Percentiles rank a stretch among this genome's conserved stretches.
Conservation (phyloP, 228 moss, liverwort and hornwort genomes). For the Sphagnum magellanicum region DNA sequence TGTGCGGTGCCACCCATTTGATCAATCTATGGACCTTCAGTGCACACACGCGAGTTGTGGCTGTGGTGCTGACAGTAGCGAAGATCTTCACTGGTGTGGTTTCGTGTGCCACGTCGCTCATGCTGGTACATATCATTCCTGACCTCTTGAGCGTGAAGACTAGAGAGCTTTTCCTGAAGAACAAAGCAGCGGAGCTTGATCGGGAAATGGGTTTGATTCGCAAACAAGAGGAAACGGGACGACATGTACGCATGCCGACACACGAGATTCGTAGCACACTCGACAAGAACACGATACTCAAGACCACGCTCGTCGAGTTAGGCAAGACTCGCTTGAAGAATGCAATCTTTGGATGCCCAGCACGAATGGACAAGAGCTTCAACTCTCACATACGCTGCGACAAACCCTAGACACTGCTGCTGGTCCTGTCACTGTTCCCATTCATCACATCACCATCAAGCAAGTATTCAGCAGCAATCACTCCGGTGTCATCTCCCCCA, state of each 20-base stretch:
- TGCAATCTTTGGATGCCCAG: slow-evolving; percentile 98
- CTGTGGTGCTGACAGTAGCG: slow-evolving; percentile 82
- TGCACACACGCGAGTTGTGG: slow-evolving; percentile 83
- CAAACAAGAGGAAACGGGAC: slow-evolving; percentile 81
- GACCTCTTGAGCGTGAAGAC: slow-evolving; percentile 95
- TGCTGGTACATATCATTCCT: slow-evolving; percentile 97
- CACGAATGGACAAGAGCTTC: slow-evolving; percentile 62
- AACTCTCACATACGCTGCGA: slow-evolving; percentile 72
- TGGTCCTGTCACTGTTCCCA: slow-evolving; percentile 44
- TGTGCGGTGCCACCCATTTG: slow-evolving; percentile 92
- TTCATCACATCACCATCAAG: slow-evolving; percentile 77
- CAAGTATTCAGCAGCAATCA: slow-evolving; percentile 92
- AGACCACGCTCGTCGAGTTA: slow-evolving; percentile 86
- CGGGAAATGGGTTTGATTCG: slow-evolving; percentile 92
- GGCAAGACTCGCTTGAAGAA: slow-evolving; percentile 86
- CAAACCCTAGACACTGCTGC: slow-evolving; percentile 35
- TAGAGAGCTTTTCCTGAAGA: slow-evolving; percentile 91
- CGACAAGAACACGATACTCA: slow-evolving; percentile 85
- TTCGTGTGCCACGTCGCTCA: slow-evolving; percentile 93
- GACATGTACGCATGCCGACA: slow-evolving; percentile 94
- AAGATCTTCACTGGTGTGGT: slow-evolving; percentile 92
- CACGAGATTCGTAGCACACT: slow-evolving; percentile 93
- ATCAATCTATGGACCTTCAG: slow-evolving; percentile 98
- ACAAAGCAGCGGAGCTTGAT: slow-evolving; percentile 94
- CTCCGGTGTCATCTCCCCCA: slow-evolving; percentile 81